A percentile compares a stretch with the other conserved stretches of the same genome.
These are phyloP conservation scores for Kodamaea jinghongensis DNA, from an alignment of 805 yeast species.

Conservation along the genomic window DNA sequence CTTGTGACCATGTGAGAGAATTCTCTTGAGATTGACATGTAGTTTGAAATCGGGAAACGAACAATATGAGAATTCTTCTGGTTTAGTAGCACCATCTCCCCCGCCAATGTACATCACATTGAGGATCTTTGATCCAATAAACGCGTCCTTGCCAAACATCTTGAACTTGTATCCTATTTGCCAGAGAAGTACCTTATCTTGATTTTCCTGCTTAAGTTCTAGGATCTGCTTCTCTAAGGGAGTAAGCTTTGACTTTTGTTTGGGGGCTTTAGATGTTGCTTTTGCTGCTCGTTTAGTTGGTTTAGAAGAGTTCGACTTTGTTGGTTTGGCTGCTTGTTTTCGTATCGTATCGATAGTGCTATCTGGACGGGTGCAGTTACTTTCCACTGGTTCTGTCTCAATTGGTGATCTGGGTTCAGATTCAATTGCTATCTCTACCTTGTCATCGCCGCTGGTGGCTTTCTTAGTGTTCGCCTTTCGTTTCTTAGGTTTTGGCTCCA, in stretches of 20 bases:
- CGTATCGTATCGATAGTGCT: no score
- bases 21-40: conserved; percentile 70
- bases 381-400: no score
- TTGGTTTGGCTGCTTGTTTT: no score
- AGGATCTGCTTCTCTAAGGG: conserved; percentile 80
- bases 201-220: conserved; percentile 56
- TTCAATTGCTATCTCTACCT: no score
- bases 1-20: conserved; percentile 69
- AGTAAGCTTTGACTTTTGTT: conserved; percentile 29
- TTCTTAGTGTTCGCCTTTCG: no score
- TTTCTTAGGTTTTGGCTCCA: no score
- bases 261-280: conserved; percentile 1
- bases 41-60: conserved; percentile 79
- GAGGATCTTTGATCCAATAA: conserved; percentile 58
- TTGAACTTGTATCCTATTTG: conserved; percentile 93
- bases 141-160: conserved; percentile 84
- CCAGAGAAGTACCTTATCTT: conserved; percentile 71
- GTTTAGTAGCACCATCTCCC: conserved; percentile 53
- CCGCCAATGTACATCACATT: conserved; percentile 76
- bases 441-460: no score
- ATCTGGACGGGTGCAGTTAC: no score
- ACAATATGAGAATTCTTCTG: conserved; percentile 68
- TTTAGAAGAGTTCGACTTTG: conserved; percentile 1
- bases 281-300: conserved; percentile 1
- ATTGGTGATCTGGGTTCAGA: no score